phyloP scores from a whole-genome alignment of 257 asterid genomes.

The Salvia rosmarinus region DNA sequence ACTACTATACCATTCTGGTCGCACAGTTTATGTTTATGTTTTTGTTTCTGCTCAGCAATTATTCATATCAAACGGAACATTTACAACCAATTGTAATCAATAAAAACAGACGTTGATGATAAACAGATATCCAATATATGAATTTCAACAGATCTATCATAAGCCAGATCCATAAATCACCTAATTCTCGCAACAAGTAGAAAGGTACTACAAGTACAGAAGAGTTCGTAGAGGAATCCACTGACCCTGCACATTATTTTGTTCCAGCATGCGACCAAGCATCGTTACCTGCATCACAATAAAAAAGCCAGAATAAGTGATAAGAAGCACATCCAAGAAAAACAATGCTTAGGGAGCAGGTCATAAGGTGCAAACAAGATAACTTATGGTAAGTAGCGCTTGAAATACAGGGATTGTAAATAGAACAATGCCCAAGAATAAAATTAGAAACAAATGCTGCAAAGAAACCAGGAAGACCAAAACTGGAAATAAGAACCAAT shows the following conservation, averaged over 20 bases:
- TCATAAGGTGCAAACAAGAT: neutral
- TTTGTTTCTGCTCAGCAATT: too few relatives aligned
- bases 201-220: neutral
- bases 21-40: too few relatives aligned
- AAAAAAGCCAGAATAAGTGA: constrained; percentile 18
- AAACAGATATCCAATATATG: neutral
- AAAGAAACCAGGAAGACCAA: neutral
- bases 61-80: neutral
- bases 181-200: neutral
- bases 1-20: too few relatives aligned
- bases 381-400: neutral
- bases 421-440: constrained; percentile 5
- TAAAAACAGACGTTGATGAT: neutral
- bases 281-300: constrained; percentile 35
- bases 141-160: neutral
- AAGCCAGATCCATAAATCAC: neutral
- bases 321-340: neutral
- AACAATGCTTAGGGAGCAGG: neutral
- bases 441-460: neutral
- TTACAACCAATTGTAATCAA: neutral
- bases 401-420: neutral
- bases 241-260: constrained; percentile 27
- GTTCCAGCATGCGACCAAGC: constrained; percentile 20
- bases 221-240: constrained; percentile 30
- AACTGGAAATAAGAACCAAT: neutral